Evolutionary conservation across 2,329 filamentous ascomycete genomes (phyloP), one percentile per base, ranked within the genome.

Genomic region (Penicillium sp.): DNA sequence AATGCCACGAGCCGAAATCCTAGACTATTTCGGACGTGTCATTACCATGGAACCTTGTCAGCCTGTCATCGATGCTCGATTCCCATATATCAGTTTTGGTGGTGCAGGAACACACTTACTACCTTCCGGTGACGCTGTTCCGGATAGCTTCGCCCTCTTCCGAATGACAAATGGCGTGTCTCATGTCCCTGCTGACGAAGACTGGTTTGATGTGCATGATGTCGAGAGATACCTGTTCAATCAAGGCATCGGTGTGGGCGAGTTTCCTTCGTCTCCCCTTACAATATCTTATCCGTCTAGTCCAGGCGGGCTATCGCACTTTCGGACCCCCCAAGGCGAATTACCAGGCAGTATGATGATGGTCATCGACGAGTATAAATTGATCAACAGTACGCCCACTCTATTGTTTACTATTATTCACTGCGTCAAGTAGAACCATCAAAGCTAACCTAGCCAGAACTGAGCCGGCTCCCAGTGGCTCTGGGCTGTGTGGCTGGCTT

Each of bases 121-220:
- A 25, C 47, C 29, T 21, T 21, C 32, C 12, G 16, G 13, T 31
- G 38, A 29, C 13, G 9, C 25, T 4, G 27, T 7, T 21, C 39
- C 45, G 9, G 37, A 47, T 8, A 49, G 35, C 18, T 37, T 59
- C 6, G 44, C 48, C 15, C 40, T 29, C 3, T 52, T 60, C 13
- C 50, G 52, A 37, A 52, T 7, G 40, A 50, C 58, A 13, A 60
- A 60, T 44, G 58, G 58, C 1, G 49, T 59, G 10, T 39, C n/a
- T 25, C 21, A 50, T 25, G 7, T 59, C 51, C 31, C 31, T 34
- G 47, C 52, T 4, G 55, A 57, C 18, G 52, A 61, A 32, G 54
- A 63, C 23, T 65, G 62, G 62, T 63, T 62, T 34, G 62, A 65
- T 46, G 49, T 55, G 12, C 52, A 58, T 41, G 62, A 65, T 47